These are phyloP conservation scores for Claviceps cyperi DNA, from an alignment of 2,329 filamentous ascomycete genomes.

Conservation along the genomic window DNA sequence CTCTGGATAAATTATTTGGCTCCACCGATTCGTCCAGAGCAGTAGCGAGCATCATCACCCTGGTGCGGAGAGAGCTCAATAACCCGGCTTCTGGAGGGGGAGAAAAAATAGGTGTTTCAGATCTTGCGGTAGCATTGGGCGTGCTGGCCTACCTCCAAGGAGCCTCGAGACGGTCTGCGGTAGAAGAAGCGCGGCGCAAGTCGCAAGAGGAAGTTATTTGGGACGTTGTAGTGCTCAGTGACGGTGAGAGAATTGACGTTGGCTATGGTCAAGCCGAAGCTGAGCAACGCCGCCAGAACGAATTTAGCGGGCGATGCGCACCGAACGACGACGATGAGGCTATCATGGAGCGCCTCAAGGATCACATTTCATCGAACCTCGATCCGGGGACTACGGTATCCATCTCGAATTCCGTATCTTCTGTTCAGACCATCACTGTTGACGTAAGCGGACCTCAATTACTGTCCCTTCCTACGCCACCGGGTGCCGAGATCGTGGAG, in stretches of 20 bases:
- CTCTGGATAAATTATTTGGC: constrained; percentile 49
- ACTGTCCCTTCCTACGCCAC: constrained; percentile 37
- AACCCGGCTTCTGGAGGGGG: constrained; percentile 47
- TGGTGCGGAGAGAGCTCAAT: constrained; percentile 49
- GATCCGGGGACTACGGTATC: constrained; percentile 42
- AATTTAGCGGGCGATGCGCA: not conserved
- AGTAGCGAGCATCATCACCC: constrained; percentile 50
- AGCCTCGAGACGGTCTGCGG: constrained; percentile 35
- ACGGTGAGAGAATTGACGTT: constrained; percentile 43
- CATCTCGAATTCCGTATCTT: constrained; percentile 43
- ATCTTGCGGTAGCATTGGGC: constrained; percentile 46
- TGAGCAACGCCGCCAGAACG: not conserved
- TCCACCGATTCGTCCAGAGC: constrained; percentile 56
- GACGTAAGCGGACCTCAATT: constrained; percentile 41
- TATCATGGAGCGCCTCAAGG: constrained; percentile 29
- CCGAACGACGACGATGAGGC: constrained; percentile 26
- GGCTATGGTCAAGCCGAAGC: constrained; percentile 17
- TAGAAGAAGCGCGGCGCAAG: constrained; percentile 32
- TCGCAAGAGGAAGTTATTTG: constrained; percentile 44
- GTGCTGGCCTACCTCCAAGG: constrained; percentile 48
- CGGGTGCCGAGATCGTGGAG: constrained; percentile 45
- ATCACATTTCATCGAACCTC: constrained; percentile 39
- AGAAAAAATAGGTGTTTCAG: constrained; percentile 44
- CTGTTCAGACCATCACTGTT: constrained; percentile 49
- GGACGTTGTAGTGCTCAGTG: constrained; percentile 50